Evolutionary conservation across 139 green algal species (phyloP).

Genomic region (Auxenochlorella pyrenoidosa): DNA sequence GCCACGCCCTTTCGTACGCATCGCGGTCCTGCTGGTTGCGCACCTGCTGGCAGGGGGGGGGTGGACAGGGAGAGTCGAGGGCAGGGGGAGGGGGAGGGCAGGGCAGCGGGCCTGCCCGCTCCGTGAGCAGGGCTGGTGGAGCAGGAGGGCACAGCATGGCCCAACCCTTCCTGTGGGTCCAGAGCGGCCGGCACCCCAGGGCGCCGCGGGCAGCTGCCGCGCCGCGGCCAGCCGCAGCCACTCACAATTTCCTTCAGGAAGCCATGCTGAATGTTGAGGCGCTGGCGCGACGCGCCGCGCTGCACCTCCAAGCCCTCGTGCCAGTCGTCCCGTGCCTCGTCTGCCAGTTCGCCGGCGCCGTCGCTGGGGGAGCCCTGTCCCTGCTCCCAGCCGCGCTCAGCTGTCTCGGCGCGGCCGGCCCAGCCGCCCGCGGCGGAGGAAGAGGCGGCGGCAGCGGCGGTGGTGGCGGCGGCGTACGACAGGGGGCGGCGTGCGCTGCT

Average conservation of each 20-base stretch:
- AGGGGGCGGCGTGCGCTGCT: neutral
- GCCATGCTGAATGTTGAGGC: conserved; percentile 35
- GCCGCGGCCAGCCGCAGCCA: neutral
- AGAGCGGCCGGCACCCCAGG: no score
- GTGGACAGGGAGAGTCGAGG: no score
- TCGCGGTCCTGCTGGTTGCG: conserved; percentile 30
- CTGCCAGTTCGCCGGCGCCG: neutral
- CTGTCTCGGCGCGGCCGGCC: neutral
- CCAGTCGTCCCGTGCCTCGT: conserved; percentile 26
- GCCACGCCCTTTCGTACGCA: conserved; percentile 33
- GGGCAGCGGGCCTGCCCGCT: no score
- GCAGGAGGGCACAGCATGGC: no score
- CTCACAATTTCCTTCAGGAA: conserved; percentile 43
- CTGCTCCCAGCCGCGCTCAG: neutral
- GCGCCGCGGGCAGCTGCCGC: no score
- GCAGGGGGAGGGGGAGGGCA: neutral
- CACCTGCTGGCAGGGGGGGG: conserved; percentile 10
- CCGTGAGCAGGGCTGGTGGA: no score
- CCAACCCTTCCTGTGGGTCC: no score
- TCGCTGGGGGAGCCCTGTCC: neutral
- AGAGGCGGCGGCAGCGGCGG: neutral
- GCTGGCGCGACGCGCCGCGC: conserved; percentile 1
- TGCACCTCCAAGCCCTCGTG: conserved; percentile 13
- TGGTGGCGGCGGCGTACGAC: neutral
- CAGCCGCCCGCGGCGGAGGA: neutral